Evolutionary conservation across 2,329 filamentous ascomycete genomes (phyloP).

Genomic region (Curvularia eragrostidis): DNA sequence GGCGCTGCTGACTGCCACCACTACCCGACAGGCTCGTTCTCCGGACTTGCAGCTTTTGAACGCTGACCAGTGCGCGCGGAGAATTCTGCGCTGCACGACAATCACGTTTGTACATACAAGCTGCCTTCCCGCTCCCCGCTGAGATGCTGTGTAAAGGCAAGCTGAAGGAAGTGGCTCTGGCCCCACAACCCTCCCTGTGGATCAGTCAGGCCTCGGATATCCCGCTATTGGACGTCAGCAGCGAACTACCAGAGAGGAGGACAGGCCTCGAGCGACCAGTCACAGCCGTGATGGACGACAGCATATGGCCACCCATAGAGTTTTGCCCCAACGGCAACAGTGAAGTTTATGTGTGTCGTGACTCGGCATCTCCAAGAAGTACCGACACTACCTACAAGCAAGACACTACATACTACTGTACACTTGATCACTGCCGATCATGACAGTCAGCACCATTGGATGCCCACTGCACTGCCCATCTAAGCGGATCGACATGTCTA

Average conservation of each 20-base stretch:
- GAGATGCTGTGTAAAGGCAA: not conserved
- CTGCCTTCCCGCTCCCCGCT: not conserved
- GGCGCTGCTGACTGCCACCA: constrained; percentile 13
- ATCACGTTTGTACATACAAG: not conserved
- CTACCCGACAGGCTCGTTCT: constrained; percentile 8
- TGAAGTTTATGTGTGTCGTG: constrained; percentile 3
- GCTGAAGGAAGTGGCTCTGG: constrained; percentile 7
- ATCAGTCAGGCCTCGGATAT: constrained; percentile 8
- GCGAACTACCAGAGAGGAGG: constrained; percentile 1
- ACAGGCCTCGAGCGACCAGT: constrained; percentile 5
- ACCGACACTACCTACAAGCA: not conserved
- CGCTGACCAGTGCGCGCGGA: constrained; percentile 9
- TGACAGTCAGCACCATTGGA: constrained; percentile 7
- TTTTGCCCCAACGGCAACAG: not conserved
- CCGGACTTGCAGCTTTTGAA: constrained; percentile 5
- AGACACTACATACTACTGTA: not conserved
- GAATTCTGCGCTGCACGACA: constrained; percentile 6
- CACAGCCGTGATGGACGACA: not conserved
- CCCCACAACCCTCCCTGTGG: constrained; percentile 5
- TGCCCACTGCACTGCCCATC: constrained; percentile 9
- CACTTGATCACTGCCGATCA: not conserved
- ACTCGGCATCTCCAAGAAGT: not conserved
- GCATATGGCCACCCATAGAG: not conserved
- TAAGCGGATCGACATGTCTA: constrained; percentile 4
- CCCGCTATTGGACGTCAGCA: constrained; percentile 17